phyloP scores from a whole-genome alignment of 371 early-diverging fungal genomes.

The Syncephalastrum monosporum region DNA sequence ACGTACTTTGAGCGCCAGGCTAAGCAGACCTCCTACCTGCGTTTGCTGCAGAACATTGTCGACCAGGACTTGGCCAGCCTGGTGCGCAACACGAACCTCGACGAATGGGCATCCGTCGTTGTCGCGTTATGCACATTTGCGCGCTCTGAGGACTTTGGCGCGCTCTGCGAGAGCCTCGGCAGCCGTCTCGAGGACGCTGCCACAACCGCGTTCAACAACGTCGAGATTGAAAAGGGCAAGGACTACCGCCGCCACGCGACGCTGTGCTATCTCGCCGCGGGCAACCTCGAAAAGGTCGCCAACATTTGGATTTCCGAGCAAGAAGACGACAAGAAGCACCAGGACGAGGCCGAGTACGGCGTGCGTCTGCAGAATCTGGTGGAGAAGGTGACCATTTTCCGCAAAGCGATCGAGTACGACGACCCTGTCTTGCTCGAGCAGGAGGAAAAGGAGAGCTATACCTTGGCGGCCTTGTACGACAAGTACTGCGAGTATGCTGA shows the following conservation, averaged over 20 bases:
- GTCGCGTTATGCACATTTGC: constrained; percentile 93
- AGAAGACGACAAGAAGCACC: constrained; percentile 34
- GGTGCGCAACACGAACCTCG: constrained; percentile 73
- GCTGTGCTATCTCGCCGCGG: constrained; percentile 88
- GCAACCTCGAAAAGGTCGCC: constrained; percentile 84
- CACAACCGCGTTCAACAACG: constrained; percentile 42
- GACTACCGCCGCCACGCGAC: constrained; percentile 64
- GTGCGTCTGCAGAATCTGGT: constrained; percentile 74
- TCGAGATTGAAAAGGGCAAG: constrained; percentile 34
- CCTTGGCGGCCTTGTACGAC: constrained; percentile 77
- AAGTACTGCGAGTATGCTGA: constrained; percentile 88
- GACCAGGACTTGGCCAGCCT: constrained; percentile 81
- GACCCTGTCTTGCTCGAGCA: constrained; percentile 55
- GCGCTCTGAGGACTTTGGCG: constrained; percentile 70
- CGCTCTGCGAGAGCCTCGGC: constrained; percentile 71
- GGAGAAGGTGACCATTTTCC: constrained; percentile 90
- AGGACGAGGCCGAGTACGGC: constrained; percentile 6
- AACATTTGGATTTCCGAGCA: constrained; percentile 77
- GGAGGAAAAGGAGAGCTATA: constrained; percentile 47
- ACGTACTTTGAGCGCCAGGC: constrained; percentile 79
- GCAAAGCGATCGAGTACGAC: constrained; percentile 82
- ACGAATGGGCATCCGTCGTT: constrained; percentile 91
- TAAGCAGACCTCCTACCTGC: constrained; percentile 65
- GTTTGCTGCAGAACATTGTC: constrained; percentile 80
- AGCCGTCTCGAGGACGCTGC: constrained; percentile 62